Evolutionary conservation across 257 asterid species (phyloP).

Genomic region (Buddleja alternifolia): DNA sequence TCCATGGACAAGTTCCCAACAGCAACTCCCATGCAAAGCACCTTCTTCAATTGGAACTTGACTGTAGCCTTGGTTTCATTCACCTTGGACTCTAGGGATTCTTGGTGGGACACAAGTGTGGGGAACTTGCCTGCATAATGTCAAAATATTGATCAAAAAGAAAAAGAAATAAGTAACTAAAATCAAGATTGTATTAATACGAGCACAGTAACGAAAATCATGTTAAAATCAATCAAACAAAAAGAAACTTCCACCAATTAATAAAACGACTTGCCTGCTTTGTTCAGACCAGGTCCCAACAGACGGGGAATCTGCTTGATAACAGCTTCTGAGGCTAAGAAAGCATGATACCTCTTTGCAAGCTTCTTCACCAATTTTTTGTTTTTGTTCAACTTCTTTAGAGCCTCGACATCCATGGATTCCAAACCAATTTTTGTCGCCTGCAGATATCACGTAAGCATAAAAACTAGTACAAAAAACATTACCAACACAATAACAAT

Average conservation of each 20-base stretch:
- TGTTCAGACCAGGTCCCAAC: slow-evolving; percentile 60
- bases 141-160: not conserved
- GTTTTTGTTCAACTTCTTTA: slow-evolving; percentile 54
- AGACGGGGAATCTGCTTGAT: slow-evolving; percentile 61
- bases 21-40: slow-evolving; percentile 66
- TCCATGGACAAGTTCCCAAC: slow-evolving; percentile 59
- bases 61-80: slow-evolving; percentile 58
- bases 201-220: not conserved
- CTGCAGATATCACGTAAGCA: slow-evolving; percentile 15
- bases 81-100: slow-evolving; percentile 56
- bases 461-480: not conserved
- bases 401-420: slow-evolving; percentile 61
- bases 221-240: not conserved
- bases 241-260: no score
- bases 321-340: slow-evolving; percentile 58
- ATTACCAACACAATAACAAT: not conserved
- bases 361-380: slow-evolving; percentile 61
- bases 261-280: slow-evolving; percentile 43
- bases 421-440: slow-evolving; percentile 54
- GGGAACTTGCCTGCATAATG: slow-evolving; percentile 52
- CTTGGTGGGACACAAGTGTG: slow-evolving; percentile 55
- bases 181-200: not conserved
- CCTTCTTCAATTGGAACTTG: slow-evolving; percentile 61
- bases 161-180: not conserved
- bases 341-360: slow-evolving; percentile 57